Base-by-base conservation (phyloP, 352 stramenopile species). In the Globisporangium yorkense region DNA sequence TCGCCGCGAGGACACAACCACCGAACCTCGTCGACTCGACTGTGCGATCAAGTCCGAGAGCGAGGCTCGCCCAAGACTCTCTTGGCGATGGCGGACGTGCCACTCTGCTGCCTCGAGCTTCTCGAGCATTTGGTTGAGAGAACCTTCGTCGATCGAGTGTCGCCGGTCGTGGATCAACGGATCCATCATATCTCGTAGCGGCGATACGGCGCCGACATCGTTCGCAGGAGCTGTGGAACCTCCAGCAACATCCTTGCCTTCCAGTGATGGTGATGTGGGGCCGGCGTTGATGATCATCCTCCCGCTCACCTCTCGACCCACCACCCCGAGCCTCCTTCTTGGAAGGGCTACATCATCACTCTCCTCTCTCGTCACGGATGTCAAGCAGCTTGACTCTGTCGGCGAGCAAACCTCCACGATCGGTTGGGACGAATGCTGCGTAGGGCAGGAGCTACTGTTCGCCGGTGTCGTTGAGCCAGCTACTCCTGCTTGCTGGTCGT, bases 101-200 rank as follows among this genome's bases (percentile, higher is more conserved):
- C 74, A 80, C 55, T 80, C 74, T 2, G 69, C 74, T 0, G 74
- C 74, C 65, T 76, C 65, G 13, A 84, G 71, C 15, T 71, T 69
- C 51, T 77, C 50, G 27, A 84, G 57, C 15, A 68, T 71, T 16
- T 58, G 41, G 21, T 49, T 53, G 18, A 83, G 61, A 12, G 48
- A 45, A 7, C 43, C n/a, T 2, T 76, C 66, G 9, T 54, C 43
- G 10, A 62, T 43, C 13, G 45, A 54, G 40, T 48, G 31, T 29
- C 39, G 53, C 2, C 35, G 49, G 9, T 58, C 48, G 20, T 43
- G 37, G 0, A 2, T 27, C n/a, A 5, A 6, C 10, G 8, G 20
- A 12, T 49, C 44, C n/a, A 3, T 8, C n/a, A 9, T 8, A 5
- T 49, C 20, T 24, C 20, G 44, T 20, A 53, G 27, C 7, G 48